These are phyloP conservation scores for Ambrosia trifida DNA, from an alignment of 129 eudicot species.

Conservation along the genomic window DNA sequence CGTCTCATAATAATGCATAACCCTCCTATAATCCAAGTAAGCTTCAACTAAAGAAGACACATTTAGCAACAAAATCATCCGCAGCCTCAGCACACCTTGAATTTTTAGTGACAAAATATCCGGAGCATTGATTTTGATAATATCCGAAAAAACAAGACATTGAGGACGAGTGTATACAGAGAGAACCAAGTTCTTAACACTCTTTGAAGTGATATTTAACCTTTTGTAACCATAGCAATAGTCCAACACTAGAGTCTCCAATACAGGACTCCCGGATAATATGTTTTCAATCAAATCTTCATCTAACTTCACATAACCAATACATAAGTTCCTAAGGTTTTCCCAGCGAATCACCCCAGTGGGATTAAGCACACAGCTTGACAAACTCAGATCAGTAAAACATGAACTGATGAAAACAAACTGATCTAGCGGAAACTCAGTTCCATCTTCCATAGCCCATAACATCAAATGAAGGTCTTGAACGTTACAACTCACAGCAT, in stretches of 20 bases:
- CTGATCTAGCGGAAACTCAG: slow-evolving; percentile 23
- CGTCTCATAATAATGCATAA: background rate
- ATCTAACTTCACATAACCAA: slow-evolving; percentile 8
- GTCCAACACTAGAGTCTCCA: slow-evolving; percentile 18
- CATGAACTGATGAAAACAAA: slow-evolving; percentile 22
- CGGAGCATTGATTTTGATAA: slow-evolving; percentile 30
- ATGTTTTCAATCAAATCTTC: slow-evolving; percentile 25
- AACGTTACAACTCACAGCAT: slow-evolving; percentile 16
- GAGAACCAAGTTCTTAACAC: slow-evolving; percentile 27
- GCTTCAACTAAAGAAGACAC: slow-evolving; percentile 29
- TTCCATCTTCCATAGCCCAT: background rate
- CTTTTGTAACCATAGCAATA: slow-evolving; percentile 25
- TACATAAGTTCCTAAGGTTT: slow-evolving; percentile 20
- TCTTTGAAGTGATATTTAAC: slow-evolving; percentile 16
- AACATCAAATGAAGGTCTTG: slow-evolving; percentile 2
- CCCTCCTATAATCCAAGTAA: slow-evolving; percentile 8
- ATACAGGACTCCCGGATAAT: slow-evolving; percentile 25
- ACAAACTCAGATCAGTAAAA: slow-evolving; percentile 22
- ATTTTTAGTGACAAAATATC: slow-evolving; percentile 23
- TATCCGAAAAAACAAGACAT: slow-evolving; percentile 3
- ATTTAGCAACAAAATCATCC: slow-evolving; percentile 30
- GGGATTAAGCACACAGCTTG: slow-evolving; percentile 16
- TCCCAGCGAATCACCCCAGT: slow-evolving; percentile 22
- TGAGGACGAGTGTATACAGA: slow-evolving; percentile 12
- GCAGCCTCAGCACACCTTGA: background rate